These are phyloP conservation scores for Epichloe brachyelytri DNA, from an alignment of 2,329 filamentous ascomycete species.

Conservation along the genomic window DNA sequence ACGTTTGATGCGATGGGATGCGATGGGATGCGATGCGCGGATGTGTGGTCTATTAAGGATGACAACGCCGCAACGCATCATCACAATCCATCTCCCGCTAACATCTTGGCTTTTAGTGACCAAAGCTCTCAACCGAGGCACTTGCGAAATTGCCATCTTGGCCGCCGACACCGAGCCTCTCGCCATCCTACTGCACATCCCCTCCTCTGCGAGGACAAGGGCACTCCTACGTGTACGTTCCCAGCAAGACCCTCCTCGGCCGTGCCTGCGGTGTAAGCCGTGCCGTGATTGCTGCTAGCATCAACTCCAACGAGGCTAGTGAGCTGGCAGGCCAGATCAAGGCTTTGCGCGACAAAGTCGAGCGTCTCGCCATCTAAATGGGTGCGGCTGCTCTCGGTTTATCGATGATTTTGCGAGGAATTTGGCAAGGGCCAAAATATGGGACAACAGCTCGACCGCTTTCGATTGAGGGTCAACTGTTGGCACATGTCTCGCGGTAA, in stretches of 20 bases:
- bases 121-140: constrained; percentile 84
- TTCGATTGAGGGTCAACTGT: neutral
- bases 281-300: constrained; percentile 73
- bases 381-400: too few species aligned
- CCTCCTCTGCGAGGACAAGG: constrained; percentile 74
- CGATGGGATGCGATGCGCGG: neutral
- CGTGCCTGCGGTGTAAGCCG: constrained; percentile 82
- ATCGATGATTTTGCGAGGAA: neutral
- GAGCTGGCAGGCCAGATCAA: constrained; percentile 83
- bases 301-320: constrained; percentile 84
- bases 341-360: constrained; percentile 85
- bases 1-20: constrained; percentile 8
- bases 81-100: neutral
- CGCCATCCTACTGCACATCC: constrained; percentile 79
- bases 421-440: neutral
- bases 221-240: constrained; percentile 54
- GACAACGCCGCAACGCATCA: too few species aligned
- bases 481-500: neutral
- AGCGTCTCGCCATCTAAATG: constrained; percentile 80
- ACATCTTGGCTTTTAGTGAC: constrained; percentile 31
- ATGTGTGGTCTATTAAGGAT: neutral
- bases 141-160: constrained; percentile 77
- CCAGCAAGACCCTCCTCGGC: constrained; percentile 72
- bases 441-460: neutral
- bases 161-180: constrained; percentile 80